Evolutionary conservation across 768 basidiomycete genomes (phyloP).

Genomic region (Mycena filopes): DNA sequence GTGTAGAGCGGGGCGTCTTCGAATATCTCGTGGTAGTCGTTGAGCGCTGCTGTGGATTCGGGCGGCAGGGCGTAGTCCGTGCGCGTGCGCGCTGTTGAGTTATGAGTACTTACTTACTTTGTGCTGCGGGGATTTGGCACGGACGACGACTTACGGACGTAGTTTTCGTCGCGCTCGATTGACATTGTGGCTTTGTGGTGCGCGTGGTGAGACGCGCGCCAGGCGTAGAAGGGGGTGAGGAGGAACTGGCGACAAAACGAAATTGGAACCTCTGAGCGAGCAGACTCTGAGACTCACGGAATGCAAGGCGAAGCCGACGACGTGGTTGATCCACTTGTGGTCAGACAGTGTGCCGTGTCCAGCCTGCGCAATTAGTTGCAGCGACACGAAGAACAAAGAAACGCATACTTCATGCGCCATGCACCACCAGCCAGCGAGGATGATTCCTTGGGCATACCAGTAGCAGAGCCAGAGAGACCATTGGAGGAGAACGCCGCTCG

Average conservation of each 20-base stretch:
- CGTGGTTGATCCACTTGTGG: background rate
- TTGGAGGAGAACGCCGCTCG: slow-evolving; percentile 31
- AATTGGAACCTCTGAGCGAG: background rate
- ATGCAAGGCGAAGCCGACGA: slow-evolving; percentile 8
- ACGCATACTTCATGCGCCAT: slow-evolving; percentile 49
- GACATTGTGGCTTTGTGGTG: slow-evolving; percentile 65
- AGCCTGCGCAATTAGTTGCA: slow-evolving; percentile 34
- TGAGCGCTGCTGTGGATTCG: slow-evolving; percentile 49
- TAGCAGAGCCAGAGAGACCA: slow-evolving; percentile 48
- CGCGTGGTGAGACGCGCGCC: slow-evolving; percentile 58
- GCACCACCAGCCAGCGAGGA: slow-evolving; percentile 56
- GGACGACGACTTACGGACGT: slow-evolving; percentile 55
- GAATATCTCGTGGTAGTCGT: slow-evolving; percentile 47
- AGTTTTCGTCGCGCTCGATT: slow-evolving; percentile 81
- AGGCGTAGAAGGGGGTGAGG: slow-evolving; percentile 3
- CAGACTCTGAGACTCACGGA: background rate
- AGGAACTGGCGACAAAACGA: background rate
- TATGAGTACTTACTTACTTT: background rate
- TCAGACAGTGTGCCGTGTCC: slow-evolving; percentile 52
- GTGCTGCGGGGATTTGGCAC: no score
- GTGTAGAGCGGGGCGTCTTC: slow-evolving; percentile 38
- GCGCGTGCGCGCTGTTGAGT: slow-evolving; percentile 46
- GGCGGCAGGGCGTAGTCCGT: slow-evolving; percentile 57
- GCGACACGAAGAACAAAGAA: background rate
- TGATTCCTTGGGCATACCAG: slow-evolving; percentile 56